Evolutionary conservation across 768 basidiomycete species (phyloP).

Genomic region (Filobasidium floriforme): DNA sequence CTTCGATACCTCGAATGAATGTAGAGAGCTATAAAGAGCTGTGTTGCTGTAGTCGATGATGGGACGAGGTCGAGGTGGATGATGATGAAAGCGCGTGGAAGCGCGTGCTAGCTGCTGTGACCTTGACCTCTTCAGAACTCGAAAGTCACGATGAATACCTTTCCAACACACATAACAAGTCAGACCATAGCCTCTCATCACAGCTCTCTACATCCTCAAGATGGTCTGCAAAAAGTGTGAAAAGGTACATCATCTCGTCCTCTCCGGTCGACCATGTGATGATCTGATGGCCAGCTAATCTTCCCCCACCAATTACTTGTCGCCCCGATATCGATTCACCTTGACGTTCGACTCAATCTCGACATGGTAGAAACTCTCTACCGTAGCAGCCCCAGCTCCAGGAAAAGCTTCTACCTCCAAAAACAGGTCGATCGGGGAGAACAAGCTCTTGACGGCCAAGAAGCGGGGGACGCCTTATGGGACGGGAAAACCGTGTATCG

Average conservation of each 20-base stretch:
- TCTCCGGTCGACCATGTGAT: not conserved
- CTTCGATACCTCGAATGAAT: no score
- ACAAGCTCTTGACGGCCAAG: slow-evolving; percentile 41
- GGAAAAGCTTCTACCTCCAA: slow-evolving; percentile 38
- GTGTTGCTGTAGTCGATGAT: no score
- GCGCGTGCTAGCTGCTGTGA: no score
- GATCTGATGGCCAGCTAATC: not conserved
- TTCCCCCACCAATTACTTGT: not conserved
- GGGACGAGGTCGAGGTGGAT: no score
- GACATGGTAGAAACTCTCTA: slow-evolving; percentile 36
- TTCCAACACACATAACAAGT: no score
- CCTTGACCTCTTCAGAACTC: no score
- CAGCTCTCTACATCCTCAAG: slow-evolving; percentile 11
- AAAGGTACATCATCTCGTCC: slow-evolving; percentile 32
- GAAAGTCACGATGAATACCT: no score
- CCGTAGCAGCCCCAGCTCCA: slow-evolving; percentile 44
- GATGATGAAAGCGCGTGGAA: no score
- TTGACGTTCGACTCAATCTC: not conserved
- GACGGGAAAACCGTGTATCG: slow-evolving; percentile 42
- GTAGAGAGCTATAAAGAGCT: no score
- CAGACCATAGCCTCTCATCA: no score
- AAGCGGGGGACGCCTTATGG: slow-evolving; percentile 35
- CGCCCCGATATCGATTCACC: not conserved
- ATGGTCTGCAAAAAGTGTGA: slow-evolving; percentile 48
- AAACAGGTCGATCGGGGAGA: slow-evolving; percentile 44